Conservation (phyloP, 169 alveolate species). For the Eimeria sp. region DNA sequence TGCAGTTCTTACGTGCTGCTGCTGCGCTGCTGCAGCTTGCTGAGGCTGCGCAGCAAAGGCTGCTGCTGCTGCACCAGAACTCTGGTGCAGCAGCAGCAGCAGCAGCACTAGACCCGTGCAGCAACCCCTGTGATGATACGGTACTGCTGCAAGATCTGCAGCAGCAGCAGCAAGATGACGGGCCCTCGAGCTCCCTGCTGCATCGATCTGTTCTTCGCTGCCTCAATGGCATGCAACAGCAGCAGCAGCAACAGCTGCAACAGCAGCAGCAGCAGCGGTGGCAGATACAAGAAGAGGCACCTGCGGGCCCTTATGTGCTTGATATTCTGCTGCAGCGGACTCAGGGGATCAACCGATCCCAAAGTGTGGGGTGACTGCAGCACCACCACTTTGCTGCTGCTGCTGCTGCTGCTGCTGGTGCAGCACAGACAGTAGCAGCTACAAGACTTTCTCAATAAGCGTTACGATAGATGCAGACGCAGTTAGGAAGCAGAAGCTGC, state of each 20-base stretch:
- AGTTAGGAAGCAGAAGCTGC: too few species aligned
- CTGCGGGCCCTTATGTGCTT: slow-evolving; percentile 6
- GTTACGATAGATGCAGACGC: too few species aligned
- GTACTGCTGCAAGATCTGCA: neutral
- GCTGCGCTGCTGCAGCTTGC: slow-evolving; percentile 25
- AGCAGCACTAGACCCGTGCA: too few species aligned
- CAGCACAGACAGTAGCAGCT: too few species aligned
- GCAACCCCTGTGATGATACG: too few species aligned
- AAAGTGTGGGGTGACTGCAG: too few species aligned
- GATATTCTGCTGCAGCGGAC: neutral
- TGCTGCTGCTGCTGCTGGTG: too few species aligned
- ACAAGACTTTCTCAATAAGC: too few species aligned
- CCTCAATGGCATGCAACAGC: too few species aligned
- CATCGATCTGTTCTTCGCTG: neutral
- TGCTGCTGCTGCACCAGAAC: neutral
- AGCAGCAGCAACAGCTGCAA: slow-evolving; percentile 14
- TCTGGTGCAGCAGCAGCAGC: neutral
- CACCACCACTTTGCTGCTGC: too few species aligned
- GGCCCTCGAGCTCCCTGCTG: slow-evolving; percentile 1
- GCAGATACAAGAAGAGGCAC: neutral
- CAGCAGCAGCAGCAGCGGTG: slow-evolving; percentile 25
- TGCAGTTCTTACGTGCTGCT: neutral
- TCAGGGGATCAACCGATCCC: neutral
- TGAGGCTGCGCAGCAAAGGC: neutral
- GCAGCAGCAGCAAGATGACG: neutral